Conservation (phyloP, 2,329 filamentous ascomycete genomes). For the Calonectria hongkongensis region DNA sequence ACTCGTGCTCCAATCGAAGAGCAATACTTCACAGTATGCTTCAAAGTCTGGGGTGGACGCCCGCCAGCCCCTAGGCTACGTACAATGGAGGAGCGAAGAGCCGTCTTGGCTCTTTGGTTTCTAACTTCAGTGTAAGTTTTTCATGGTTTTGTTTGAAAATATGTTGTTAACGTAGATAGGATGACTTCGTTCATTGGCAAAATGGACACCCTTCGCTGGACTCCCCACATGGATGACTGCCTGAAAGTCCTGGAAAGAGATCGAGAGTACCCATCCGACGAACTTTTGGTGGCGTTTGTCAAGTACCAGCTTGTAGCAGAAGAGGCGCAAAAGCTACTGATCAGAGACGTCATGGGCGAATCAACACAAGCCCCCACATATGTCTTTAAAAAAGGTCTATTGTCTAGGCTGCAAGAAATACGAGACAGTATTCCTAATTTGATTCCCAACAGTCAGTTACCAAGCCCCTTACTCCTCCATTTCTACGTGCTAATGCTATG, state of each 20-base stretch:
- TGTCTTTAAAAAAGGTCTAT: conserved; percentile 58
- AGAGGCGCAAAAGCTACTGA: conserved; percentile 59
- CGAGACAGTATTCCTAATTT: conserved; percentile 50
- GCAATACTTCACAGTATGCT: conserved; percentile 59
- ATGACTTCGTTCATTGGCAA: conserved; percentile 65
- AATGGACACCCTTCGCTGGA: conserved; percentile 74
- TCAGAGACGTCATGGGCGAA: conserved; percentile 56
- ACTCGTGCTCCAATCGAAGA: conserved; percentile 62
- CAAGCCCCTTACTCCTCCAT: too few species aligned
- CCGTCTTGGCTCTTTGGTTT: conserved; percentile 68
- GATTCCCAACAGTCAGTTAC: conserved; percentile 54
- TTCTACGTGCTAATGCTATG: conserved; percentile 31
- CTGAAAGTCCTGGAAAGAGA: conserved; percentile 67
- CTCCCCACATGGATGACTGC: conserved; percentile 74
- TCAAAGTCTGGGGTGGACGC: conserved; percentile 59
- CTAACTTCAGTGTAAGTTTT: conserved; percentile 59
- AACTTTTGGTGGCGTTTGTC: conserved; percentile 63
- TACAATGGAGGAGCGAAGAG: conserved; percentile 70
- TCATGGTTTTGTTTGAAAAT: not conserved
- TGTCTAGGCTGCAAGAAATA: conserved; percentile 54
- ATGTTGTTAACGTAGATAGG: conserved; percentile 49
- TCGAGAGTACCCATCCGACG: conserved; percentile 69
- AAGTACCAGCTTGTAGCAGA: conserved; percentile 64
- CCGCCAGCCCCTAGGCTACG: conserved; percentile 57
- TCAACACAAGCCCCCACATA: conserved; percentile 55